Percentiles rank a stretch among this genome's conserved stretches.
phyloP scores from a whole-genome alignment of 2,329 filamentous ascomycete species.

The Colletotrichum noveboracense region DNA sequence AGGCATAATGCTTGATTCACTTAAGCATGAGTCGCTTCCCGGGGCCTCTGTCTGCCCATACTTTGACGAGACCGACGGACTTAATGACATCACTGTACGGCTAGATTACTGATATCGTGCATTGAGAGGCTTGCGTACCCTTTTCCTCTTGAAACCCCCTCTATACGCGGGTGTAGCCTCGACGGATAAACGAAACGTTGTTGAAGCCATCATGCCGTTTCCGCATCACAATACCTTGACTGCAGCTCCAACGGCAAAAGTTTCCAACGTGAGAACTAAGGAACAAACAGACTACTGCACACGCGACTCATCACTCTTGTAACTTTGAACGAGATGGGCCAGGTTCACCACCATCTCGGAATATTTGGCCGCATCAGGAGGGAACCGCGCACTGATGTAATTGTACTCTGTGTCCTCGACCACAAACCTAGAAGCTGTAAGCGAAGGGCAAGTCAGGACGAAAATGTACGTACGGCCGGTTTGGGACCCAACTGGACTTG shows the following conservation, averaged over 20 bases:
- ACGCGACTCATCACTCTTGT: not conserved
- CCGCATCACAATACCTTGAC: not conserved
- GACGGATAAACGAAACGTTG: not conserved
- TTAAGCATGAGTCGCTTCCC: not conserved
- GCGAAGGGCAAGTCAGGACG: not conserved
- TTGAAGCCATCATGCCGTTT: not conserved
- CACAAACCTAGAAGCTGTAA: slow-evolving; percentile 42
- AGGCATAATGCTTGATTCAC: not conserved
- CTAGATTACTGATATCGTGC: not conserved
- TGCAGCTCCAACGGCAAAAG: not conserved
- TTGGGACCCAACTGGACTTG: slow-evolving; percentile 41
- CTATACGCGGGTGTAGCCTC: not conserved
- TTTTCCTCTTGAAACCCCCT: not conserved
- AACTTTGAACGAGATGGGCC: slow-evolving; percentile 25
- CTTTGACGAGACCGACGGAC: not conserved
- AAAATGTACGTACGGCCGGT: not conserved
- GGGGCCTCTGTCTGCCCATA: not conserved
- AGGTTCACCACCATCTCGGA: slow-evolving; percentile 47
- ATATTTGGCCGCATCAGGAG: slow-evolving; percentile 46
- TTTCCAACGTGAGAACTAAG: not conserved
- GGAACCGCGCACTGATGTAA: slow-evolving; percentile 53
- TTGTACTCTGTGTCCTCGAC: slow-evolving; percentile 54
- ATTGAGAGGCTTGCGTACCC: not conserved
- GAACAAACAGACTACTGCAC: not conserved
- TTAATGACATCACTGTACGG: not conserved